Percentiles rank a stretch among this genome's conserved stretches.
These are phyloP conservation scores for Hyphopichia buzzinii DNA, from an alignment of 1,139 yeast species.

Conservation along the genomic window DNA sequence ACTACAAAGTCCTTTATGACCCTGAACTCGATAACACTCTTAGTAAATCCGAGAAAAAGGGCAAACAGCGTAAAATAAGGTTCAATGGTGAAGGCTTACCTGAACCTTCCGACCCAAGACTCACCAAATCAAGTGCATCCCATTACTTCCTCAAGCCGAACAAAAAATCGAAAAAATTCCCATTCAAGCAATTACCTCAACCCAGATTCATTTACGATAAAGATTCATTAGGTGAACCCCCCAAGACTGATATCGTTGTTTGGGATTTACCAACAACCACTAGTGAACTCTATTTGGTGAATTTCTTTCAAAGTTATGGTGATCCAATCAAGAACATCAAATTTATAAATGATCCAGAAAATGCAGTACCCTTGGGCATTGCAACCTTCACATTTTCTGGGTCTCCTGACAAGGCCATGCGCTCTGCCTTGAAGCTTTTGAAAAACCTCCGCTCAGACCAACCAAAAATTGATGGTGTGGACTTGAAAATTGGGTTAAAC, in stretches of 20 bases:
- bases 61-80: constrained; percentile 37
- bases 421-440: constrained; percentile 35
- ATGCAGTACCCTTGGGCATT: constrained; percentile 80
- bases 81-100: constrained; percentile 30
- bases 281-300: constrained; percentile 48
- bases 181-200: constrained; percentile 47
- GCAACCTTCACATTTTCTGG: constrained; percentile 68
- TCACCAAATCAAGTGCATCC: constrained; percentile 18
- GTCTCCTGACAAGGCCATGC: constrained; percentile 51
- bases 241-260: constrained; percentile 65
- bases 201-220: constrained; percentile 62
- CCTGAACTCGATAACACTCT: constrained; percentile 46
- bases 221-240: constrained; percentile 74
- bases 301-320: constrained; percentile 61
- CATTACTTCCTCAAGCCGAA: constrained; percentile 40
- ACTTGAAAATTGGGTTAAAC: constrained; percentile 36
- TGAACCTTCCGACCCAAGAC: constrained; percentile 46
- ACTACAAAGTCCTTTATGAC: constrained; percentile 52
- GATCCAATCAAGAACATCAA: constrained; percentile 51
- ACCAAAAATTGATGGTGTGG: constrained; percentile 41
- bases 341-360: constrained; percentile 65
- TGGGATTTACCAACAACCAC: constrained; percentile 57
- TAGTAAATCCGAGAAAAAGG: constrained; percentile 30
- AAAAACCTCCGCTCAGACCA: constrained; percentile 23
- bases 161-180: constrained; percentile 41